Percentiles rank a stretch among this genome's conserved stretches.
These are phyloP conservation scores for Neonothopanus nambi DNA, from an alignment of 1,284 basidiomycete genomes.

Conservation along the genomic window DNA sequence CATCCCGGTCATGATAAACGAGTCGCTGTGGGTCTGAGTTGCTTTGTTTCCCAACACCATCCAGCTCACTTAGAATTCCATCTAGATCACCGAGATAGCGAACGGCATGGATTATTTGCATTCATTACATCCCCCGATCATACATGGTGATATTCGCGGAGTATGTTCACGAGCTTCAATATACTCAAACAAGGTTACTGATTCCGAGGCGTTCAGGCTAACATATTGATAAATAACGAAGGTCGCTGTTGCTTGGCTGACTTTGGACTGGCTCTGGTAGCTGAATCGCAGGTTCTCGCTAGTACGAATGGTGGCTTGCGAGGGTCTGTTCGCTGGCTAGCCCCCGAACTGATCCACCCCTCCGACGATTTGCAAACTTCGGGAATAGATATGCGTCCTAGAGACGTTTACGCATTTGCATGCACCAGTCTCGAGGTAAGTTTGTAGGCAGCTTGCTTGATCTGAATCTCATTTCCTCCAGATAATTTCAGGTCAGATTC, in stretches of 20 bases:
- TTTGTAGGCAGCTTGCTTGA: neutral
- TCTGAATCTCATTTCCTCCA: neutral
- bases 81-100: slow-evolving; percentile 2
- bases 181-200: neutral
- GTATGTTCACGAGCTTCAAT: neutral
- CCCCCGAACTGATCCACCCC: slow-evolving; percentile 3
- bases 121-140: neutral
- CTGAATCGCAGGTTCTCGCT: neutral
- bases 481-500: slow-evolving; percentile 4
- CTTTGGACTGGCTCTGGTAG: slow-evolving; percentile 9
- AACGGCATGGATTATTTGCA: slow-evolving; percentile 10
- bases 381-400: neutral
- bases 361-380: neutral
- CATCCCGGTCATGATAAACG: neutral
- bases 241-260: slow-evolving; percentile 13
- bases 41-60: neutral
- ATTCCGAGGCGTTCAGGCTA: neutral
- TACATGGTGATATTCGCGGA: slow-evolving; percentile 14
- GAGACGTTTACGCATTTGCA: slow-evolving; percentile 13
- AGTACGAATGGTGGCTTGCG: neutral
- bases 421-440: slow-evolving; percentile 11
- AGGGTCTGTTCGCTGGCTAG: slow-evolving; percentile 14
- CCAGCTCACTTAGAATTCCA: neutral
- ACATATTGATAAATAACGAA: slow-evolving; percentile 12
- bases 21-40: neutral